Base-by-base conservation (phyloP, 331 rosid species). In the Prunus yedoensis region DNA sequence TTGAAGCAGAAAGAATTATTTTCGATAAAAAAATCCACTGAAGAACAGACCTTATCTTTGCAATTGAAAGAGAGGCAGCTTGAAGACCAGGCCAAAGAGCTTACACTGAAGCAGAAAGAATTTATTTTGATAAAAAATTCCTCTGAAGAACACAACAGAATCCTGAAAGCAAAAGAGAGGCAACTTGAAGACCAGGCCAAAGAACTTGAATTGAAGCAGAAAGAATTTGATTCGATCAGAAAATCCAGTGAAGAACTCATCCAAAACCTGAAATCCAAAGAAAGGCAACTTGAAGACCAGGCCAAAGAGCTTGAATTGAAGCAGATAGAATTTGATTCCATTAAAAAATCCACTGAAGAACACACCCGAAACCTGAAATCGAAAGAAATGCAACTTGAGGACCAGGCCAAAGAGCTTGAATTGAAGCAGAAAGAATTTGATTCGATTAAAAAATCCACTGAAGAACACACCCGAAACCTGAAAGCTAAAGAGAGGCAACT, bases 321-420 rank as follows among this genome's bases (percentile, higher is more conserved):
- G 61, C 77, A 77, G 53, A 66, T 50, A 41, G 84, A 79, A 8
- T 59, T 57, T 7, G 35, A 53, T 38, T 68, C 78, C 32, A 54
- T 76, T 3, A 73, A 35, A 43, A 70, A 41, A 25, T 71, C 84
- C 60, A 27, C 35, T 25, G 82, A 71, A 58, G 76, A 58, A 28
- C 18, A 0, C n/a, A 14, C 8, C 56, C 56, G 8, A 51, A 13
- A 13, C 6, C 21, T 51, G 18, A 15, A 51, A 51, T 17, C 16
- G 2, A 15, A 16, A 4, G 56, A 67, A 4, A 6, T 38, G 38
- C 54, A 21, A 21, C 71, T 12, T 45, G 56, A 67, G 23, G 5
- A 45, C 35, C 56, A 46, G 56, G 27, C 23, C 12, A 10, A 52
- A 58, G 57, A 17, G 13, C 7, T 58, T 59, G 56, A 38, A 9